Evolutionary conservation across 257 asterid species (phyloP), one percentile per base, ranked within the genome.

Genomic region (Gynochthodes officinalis): DNA sequence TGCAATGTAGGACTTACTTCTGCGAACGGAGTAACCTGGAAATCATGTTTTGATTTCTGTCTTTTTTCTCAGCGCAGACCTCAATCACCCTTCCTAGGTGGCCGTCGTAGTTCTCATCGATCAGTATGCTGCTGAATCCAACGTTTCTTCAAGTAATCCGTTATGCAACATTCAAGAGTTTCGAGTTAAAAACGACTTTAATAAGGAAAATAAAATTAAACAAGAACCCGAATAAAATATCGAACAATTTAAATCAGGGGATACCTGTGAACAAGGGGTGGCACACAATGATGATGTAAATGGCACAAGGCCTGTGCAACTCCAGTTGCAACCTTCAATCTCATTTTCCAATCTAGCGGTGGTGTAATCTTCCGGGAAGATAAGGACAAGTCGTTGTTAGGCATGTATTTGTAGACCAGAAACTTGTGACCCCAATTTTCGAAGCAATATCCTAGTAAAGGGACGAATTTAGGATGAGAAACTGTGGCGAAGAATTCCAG

Each of bases 261-360:
- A n/a, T 5, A 73, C 77, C 77, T 37, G 23, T 73, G 77, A 63
- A 52, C 77, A 64, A 73, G 64, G 46, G 77, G 72, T 2, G 77
- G 77, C 14, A 6, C 21, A 10, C 71, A 64, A 4, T 73, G 23
- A 28, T 64, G 72, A 52, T 73, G 77, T 11, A 73, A 30, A 27
- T 64, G 37, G 53, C 12, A 52, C 53, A 73, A 37, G 46, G 64
- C 72, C 30, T 73, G 25, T 4, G 77, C 72, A 16, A 37, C 65
- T 39, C 77, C 77, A 15, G 18, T 52, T n/a, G 77, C 66, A 4
- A 73, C 43, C 64, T 73, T 73, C 21, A 73, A 35, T 50, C 77
- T 64, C 16, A 33, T 37, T 16, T 12, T 37, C 59, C 66, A 73
- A 7, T 73, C 72, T 8, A 64, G 0, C 35, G 66, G 42, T 40